These are phyloP conservation scores for Cyclotella baltica DNA, from an alignment of 108 stramenopile genomes.

Conservation along the genomic window DNA sequence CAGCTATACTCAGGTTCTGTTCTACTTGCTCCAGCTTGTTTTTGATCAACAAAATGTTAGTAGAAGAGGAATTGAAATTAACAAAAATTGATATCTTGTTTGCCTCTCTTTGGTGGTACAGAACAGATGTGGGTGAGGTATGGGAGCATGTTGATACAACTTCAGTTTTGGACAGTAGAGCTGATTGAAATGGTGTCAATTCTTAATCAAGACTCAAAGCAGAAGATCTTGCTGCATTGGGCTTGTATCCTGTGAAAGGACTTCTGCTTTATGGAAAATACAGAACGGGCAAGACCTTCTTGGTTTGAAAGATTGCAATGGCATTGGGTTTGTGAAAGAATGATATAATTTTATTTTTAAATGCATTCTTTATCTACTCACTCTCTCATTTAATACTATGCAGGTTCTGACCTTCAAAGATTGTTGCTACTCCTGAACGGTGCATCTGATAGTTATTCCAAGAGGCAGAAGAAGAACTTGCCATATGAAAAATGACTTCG, in stretches of 20 bases:
- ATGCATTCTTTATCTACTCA: too few species aligned
- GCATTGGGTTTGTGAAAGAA: slow-evolving; percentile 57
- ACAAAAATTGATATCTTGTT: too few species aligned
- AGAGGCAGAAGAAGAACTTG: slow-evolving; percentile 89
- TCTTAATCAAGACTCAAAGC: slow-evolving; percentile 64
- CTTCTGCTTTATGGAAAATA: slow-evolving; percentile 88
- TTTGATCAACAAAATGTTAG: too few species aligned
- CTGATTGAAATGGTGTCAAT: slow-evolving; percentile 17
- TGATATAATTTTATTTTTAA: too few species aligned
- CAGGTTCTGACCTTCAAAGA: slow-evolving; percentile 87
- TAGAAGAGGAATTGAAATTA: too few species aligned
- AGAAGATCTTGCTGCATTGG: slow-evolving; percentile 77
- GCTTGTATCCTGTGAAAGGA: slow-evolving; percentile 85
- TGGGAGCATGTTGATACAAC: too few species aligned
- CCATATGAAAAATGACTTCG: slow-evolving; percentile 39
- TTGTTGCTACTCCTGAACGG: slow-evolving; percentile 94
- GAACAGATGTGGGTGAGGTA: too few species aligned
- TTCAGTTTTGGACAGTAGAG: too few species aligned
- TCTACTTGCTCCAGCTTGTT: too few species aligned
- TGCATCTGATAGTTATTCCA: slow-evolving; percentile 93
- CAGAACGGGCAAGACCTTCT: slow-evolving; percentile 74
- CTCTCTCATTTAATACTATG: too few species aligned
- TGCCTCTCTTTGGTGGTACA: too few species aligned
- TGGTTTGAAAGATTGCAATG: slow-evolving; percentile 82
- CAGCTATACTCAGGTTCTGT: too few species aligned